Evolutionary conservation across 192 early-diverging fungal genomes (phyloP).

Genomic region (Podila clonocystis): DNA sequence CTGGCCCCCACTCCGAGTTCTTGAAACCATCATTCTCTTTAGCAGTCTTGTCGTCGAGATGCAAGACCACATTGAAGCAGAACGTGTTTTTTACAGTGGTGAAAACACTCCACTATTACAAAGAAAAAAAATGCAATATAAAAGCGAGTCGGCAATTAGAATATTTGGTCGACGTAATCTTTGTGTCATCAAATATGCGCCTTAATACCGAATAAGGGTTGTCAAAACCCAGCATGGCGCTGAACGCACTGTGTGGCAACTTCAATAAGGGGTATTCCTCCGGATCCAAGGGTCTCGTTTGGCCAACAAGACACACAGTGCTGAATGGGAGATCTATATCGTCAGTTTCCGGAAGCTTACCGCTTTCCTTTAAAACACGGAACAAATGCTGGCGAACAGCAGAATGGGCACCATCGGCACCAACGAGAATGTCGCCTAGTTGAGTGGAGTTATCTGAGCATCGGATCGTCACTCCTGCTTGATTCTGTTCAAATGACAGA

Average conservation of each 20-base stretch:
- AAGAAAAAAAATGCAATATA: too few species aligned
- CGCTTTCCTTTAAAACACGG: slow-evolving; percentile 3
- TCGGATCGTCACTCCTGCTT: slow-evolving; percentile 17
- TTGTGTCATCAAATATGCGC: too few species aligned
- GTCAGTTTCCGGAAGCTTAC: slow-evolving; percentile 16
- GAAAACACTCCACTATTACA: slow-evolving; percentile 18
- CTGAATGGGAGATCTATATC: not conserved
- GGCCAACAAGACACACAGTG: slow-evolving; percentile 19
- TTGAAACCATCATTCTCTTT: slow-evolving; percentile 11
- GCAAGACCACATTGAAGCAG: slow-evolving; percentile 9
- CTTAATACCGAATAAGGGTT: not conserved
- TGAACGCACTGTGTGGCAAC: not conserved
- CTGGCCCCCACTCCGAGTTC: slow-evolving; percentile 5
- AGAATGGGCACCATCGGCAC: slow-evolving; percentile 34
- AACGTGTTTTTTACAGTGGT: slow-evolving; percentile 17
- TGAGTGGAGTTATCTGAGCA: slow-evolving; percentile 10
- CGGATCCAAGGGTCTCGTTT: slow-evolving; percentile 18
- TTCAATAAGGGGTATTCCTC: slow-evolving; percentile 30
- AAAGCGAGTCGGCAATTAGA: too few species aligned
- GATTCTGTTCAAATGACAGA: slow-evolving; percentile 13
- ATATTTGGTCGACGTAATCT: too few species aligned
- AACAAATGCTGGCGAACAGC: slow-evolving; percentile 29
- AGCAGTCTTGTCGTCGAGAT: not conserved
- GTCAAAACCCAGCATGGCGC: not conserved
- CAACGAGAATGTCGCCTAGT: slow-evolving; percentile 34